Conservation (phyloP, 768 basidiomycete genomes). For the Serendipita sp. region DNA sequence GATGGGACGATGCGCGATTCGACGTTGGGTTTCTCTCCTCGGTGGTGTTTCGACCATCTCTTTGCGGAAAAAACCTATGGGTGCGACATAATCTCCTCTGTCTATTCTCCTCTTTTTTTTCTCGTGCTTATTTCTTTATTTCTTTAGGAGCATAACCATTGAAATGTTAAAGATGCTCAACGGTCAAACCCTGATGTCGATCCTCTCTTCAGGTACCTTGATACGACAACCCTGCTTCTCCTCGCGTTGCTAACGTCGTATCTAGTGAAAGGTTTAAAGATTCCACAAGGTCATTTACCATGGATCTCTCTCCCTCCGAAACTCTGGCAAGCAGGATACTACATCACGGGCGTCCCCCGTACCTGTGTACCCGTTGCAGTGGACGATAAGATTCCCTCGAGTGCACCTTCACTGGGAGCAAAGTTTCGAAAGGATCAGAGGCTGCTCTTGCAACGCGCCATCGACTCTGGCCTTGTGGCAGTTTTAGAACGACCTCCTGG, state of each 20-base stretch:
- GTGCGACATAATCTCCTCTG: background rate
- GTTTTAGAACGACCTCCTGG: background rate
- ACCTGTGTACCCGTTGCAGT: background rate
- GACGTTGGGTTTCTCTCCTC: background rate
- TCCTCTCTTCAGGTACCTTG: background rate
- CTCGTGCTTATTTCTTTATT: background rate
- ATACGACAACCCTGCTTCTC: background rate
- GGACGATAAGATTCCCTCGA: background rate
- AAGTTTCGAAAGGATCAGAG: background rate
- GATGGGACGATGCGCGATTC: background rate
- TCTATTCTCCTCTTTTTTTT: background rate
- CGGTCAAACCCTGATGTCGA: background rate
- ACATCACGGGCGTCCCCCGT: background rate
- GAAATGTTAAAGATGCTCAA: background rate
- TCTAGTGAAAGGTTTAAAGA: background rate
- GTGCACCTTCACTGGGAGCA: background rate
- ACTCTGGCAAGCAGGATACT: background rate
- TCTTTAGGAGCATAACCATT: background rate
- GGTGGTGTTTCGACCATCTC: background rate
- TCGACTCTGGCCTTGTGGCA: background rate
- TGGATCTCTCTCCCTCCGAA: slow-evolving; percentile 1
- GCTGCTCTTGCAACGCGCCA: background rate
- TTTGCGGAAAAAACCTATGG: background rate
- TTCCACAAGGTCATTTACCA: background rate
- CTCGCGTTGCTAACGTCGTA: background rate